Evolutionary conservation across 2,329 filamentous ascomycete species (phyloP), one percentile per base, ranked within the genome.

Genomic region (Beauveria caledonica): DNA sequence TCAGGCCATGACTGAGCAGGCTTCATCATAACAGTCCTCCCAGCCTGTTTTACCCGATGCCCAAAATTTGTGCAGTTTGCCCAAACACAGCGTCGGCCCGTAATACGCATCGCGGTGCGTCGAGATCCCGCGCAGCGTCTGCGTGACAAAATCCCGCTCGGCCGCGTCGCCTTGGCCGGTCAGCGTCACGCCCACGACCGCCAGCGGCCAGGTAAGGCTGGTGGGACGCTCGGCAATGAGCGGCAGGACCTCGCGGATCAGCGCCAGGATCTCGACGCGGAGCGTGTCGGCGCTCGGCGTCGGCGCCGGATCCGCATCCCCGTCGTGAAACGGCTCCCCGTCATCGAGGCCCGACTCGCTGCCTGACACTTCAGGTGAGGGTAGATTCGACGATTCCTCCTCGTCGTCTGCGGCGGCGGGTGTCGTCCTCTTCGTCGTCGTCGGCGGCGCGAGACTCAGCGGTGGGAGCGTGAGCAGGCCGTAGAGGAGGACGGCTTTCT

Each of bases 1-100:
- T 51, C 46, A 58, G 17, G 56, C 45, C 33, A 58, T 17, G 46
- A 58, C 33, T 5, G 56, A 27, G 46, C 56, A 58, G 21, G 56
- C 33, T 33, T 58, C 46, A 23, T 58, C 56, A 17, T 40, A 58
- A 17, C 56, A 58, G 17, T 58, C 56, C 19, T 58, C 56, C 56
- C 56, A 58, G 56, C 17, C 46, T 8, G 56, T 58, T 25, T 51
- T 51, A 1, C 46, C 46, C 19, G 46, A 58, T 10, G 56, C 56
- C 56, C 56, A 58, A 39, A 50, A 58, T 11, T 11, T 48, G 6
- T 25, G 56, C 23, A 58, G 56, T 29, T 58, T 51, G 19, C 8
- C 13, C 13, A 50, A 25, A 11, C 33, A 39, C 56, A 58, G 56
- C 23, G 46, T 51, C 10, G 56, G 46, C 1, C 56, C 45, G 13